Percentiles rank a stretch among this genome's conserved stretches.
phyloP scores from a whole-genome alignment of 148 eudicot genomes.

The Rheum nobile region DNA sequence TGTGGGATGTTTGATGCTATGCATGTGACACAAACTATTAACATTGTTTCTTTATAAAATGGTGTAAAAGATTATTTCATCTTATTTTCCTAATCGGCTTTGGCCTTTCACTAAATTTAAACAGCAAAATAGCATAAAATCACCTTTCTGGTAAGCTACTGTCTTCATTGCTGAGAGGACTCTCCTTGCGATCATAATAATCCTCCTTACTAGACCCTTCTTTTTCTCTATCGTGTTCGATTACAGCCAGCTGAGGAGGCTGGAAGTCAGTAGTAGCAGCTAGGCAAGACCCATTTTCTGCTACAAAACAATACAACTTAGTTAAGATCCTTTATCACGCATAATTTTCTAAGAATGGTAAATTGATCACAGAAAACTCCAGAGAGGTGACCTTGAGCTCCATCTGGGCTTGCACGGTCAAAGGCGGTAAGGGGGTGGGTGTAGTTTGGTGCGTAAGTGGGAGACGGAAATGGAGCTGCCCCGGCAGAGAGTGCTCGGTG shows the following conservation, averaged over 20 bases:
- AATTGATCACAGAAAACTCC: slow-evolving; percentile 16
- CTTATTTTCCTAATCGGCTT: no score
- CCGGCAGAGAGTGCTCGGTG: slow-evolving; percentile 51
- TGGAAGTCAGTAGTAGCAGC: slow-evolving; percentile 26
- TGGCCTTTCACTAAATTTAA: neutral
- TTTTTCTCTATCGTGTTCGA: neutral
- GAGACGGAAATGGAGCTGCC: slow-evolving; percentile 29
- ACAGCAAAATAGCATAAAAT: neutral
- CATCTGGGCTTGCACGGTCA: neutral
- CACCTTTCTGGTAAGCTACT: slow-evolving; percentile 65
- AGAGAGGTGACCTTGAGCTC: slow-evolving; percentile 31
- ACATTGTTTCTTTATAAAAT: neutral
- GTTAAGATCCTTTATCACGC: neutral
- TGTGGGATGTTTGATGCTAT: neutral
- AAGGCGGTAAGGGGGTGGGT: neutral
- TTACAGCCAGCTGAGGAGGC: slow-evolving; percentile 6
- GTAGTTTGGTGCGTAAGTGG: slow-evolving; percentile 8
- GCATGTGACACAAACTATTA: no score
- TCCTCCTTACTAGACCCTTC: neutral
- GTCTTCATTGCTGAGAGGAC: slow-evolving; percentile 25
- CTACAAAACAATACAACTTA: slow-evolving; percentile 8
- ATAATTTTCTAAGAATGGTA: neutral
- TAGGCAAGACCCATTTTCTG: slow-evolving; percentile 45
- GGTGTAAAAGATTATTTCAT: neutral
- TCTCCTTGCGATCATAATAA: slow-evolving; percentile 34